Base-by-base conservation (phyloP, 768 basidiomycete genomes). In the Lactarius sanguifluus region DNA sequence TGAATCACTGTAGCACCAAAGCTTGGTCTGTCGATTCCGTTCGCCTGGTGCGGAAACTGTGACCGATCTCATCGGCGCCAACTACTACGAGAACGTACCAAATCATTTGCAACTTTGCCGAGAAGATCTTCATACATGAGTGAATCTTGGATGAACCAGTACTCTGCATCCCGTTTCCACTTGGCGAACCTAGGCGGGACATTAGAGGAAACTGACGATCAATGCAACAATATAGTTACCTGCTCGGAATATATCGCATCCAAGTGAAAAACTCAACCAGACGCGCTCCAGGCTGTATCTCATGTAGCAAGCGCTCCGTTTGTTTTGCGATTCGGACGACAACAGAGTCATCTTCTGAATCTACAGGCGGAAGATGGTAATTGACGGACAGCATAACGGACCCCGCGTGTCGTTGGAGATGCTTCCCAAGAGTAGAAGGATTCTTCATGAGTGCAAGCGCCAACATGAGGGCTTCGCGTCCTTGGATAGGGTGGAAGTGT, bases 401-500 rank as follows among this genome's bases (percentile, higher is more conserved):
- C 2, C 59, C 30, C 54, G 70, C 66, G 47, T 65, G 54, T 20
- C 55, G 55, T 18, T 10, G 16, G 25, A 80, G 64, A 62, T 76
- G 75, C 7, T 72, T 61, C 5, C 68, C 54, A 6, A 75, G 62
- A 12, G 69, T 59, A 0, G 70, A 68, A 0, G 77, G 76, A n/a
- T 71, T 62, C 10, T 64, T 60, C 18, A 76, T 61, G 5, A 81
- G 38, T 15, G 73, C 76, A 23, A 52, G 25, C 6, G 25, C n/a
- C 13, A 25, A 52, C 25, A 71, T 62, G 13, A 65, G 71, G 3
- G 75, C 75, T 70, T 79, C 76, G 36, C 64, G 59, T 41, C 76
- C 73, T 54, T 77, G 73, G 30, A 76, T 70, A 15, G 70, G 68
- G 18, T 69, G 64, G 66, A 76, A 76, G 13, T 69, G 58, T 45